phyloP scores from a whole-genome alignment of 345 rosid species.

The Erodium maritimum region DNA sequence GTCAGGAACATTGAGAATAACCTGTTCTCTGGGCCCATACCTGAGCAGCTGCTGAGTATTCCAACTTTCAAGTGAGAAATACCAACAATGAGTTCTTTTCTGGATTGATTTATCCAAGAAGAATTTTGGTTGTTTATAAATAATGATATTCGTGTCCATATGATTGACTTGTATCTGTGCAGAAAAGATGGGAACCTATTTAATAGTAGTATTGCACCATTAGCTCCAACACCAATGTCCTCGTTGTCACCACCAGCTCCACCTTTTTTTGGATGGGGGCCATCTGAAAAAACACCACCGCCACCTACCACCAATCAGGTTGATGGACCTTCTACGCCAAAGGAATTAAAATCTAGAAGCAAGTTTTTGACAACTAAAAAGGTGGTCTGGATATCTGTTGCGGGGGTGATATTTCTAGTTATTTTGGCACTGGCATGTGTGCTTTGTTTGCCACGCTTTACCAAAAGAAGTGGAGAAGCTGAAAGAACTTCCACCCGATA shows the following conservation, averaged over 20 bases:
- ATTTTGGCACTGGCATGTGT: slow-evolving; percentile 40
- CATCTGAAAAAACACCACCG: slow-evolving; percentile 32
- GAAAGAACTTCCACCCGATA: slow-evolving; percentile 43
- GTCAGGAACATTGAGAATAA: slow-evolving; percentile 88
- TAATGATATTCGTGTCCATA: neutral
- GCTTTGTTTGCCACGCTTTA: slow-evolving; percentile 46
- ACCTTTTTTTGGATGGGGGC: slow-evolving; percentile 11
- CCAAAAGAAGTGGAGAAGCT: slow-evolving; percentile 37
- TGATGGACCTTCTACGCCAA: slow-evolving; percentile 48
- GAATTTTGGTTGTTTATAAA: neutral
- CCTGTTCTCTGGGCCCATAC: slow-evolving; percentile 80
- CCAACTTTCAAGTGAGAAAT: slow-evolving; percentile 55
- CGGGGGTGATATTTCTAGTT: slow-evolving; percentile 40
- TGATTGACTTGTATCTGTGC: slow-evolving; percentile 13
- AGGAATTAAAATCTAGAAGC: slow-evolving; percentile 32
- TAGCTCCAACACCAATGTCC: slow-evolving; percentile 34
- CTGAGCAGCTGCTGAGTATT: slow-evolving; percentile 55
- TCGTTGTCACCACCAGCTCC: slow-evolving; percentile 30
- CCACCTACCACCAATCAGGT: slow-evolving; percentile 36
- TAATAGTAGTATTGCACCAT: slow-evolving; percentile 43
- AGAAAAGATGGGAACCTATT: slow-evolving; percentile 80
- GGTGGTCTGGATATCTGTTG: slow-evolving; percentile 70
- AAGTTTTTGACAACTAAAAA: slow-evolving; percentile 36
- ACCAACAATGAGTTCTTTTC: neutral
- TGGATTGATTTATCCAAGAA: neutral